phyloP scores from a whole-genome alignment of 306 rosid species.

The Mimosa bimucronata region DNA sequence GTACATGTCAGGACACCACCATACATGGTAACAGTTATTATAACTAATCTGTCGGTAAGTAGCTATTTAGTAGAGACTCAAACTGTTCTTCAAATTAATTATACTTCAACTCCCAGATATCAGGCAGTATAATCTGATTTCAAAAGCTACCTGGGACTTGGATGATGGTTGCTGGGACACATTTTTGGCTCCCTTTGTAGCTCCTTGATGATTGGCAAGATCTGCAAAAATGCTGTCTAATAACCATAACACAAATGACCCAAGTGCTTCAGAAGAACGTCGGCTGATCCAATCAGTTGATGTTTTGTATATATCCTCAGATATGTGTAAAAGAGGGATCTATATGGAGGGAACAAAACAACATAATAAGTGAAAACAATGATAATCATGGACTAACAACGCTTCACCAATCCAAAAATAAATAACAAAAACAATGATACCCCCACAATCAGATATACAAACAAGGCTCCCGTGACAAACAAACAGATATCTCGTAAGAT shows the following conservation, averaged over 20 bases:
- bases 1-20: neutral
- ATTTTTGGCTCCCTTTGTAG: conserved; percentile 69
- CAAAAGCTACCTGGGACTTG: conserved; percentile 65
- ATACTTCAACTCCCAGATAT: conserved; percentile 3
- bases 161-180: conserved; percentile 57
- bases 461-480: neutral
- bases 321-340: conserved; percentile 69
- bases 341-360: conserved; percentile 35
- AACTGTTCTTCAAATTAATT: neutral
- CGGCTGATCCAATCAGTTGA: conserved; percentile 69
- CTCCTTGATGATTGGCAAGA: conserved; percentile 58
- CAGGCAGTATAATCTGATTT: neutral
- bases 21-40: neutral
- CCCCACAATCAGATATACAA: neutral
- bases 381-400: neutral
- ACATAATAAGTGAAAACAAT: conserved; percentile 18
- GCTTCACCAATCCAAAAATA: neutral
- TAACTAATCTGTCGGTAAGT: neutral
- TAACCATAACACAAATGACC: conserved; percentile 65
- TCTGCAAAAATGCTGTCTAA: conserved; percentile 68
- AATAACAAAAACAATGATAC: neutral
- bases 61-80: neutral
- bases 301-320: conserved; percentile 62
- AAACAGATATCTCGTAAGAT: neutral
- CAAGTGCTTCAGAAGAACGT: conserved; percentile 61